Evolutionary conservation across 2,329 filamentous ascomycete species (phyloP).

Genomic region (Pezicula neosporulosa): DNA sequence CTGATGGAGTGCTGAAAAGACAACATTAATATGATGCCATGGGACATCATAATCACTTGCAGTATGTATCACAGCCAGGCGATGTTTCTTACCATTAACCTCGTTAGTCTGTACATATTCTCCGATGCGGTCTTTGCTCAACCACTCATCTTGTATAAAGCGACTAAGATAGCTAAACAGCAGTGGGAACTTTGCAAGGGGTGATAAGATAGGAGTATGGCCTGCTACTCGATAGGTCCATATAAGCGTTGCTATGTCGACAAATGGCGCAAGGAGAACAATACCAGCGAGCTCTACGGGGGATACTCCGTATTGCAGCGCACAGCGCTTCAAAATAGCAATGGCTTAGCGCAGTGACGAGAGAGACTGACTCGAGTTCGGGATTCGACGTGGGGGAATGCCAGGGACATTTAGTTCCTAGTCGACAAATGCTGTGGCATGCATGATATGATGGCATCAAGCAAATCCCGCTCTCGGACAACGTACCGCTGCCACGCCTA

Average conservation of each 20-base stretch:
- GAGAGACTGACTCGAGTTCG: conserved; percentile 58
- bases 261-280: conserved; percentile 54
- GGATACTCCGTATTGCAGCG: conserved; percentile 17
- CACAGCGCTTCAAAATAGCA: conserved; percentile 28
- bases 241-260: conserved; percentile 48
- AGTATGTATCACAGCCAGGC: conserved; percentile 46
- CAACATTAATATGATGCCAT: conserved; percentile 42
- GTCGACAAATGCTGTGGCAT: conserved; percentile 48
- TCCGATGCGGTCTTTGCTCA: conserved; percentile 44
- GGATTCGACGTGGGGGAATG: conserved; percentile 50
- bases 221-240: conserved; percentile 56
- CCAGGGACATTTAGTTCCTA: conserved; percentile 50
- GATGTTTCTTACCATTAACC: conserved; percentile 31
- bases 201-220: conserved; percentile 49
- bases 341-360: conserved; percentile 31
- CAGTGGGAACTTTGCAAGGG: conserved; percentile 43
- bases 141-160: conserved; percentile 48
- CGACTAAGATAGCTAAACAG: conserved; percentile 42
- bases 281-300: conserved; percentile 49
- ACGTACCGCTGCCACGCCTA: conserved; percentile 47
- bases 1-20: conserved; percentile 56
- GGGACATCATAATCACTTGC: conserved; percentile 51
- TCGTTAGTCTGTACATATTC: conserved; percentile 38
- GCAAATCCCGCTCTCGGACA: conserved; percentile 53
- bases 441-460: too few species aligned